Percentiles rank a stretch among this genome's conserved stretches.
Evolutionary conservation across 2,329 filamentous ascomycete genomes (phyloP).

Genomic region (Colletotrichum eleusines): DNA sequence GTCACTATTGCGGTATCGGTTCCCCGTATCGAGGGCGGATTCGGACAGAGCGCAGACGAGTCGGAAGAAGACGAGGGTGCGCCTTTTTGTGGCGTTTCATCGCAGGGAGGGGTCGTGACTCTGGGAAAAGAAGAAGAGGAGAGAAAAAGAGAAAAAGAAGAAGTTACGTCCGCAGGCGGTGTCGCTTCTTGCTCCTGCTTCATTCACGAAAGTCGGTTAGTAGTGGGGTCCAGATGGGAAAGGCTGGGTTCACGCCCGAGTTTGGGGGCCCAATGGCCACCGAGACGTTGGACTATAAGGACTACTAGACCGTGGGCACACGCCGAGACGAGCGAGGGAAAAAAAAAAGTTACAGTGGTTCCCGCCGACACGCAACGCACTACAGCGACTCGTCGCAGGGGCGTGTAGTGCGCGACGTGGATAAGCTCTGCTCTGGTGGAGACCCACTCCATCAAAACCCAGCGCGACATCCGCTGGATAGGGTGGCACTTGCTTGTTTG

Average conservation of each 20-base stretch:
- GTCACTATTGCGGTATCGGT: slow-evolving; percentile 5
- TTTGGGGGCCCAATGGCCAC: background rate
- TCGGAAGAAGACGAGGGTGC: slow-evolving; percentile 14
- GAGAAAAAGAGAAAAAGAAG: slow-evolving; percentile 1
- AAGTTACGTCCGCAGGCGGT: slow-evolving; percentile 17
- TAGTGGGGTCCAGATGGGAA: slow-evolving; percentile 33
- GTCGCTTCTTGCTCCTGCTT: slow-evolving; percentile 31
- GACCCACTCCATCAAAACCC: slow-evolving; percentile 35
- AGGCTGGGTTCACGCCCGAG: slow-evolving; percentile 24
- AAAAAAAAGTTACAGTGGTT: slow-evolving; percentile 9
- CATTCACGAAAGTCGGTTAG: slow-evolving; percentile 39
- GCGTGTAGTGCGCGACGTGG: slow-evolving; percentile 13
- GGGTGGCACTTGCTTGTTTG: slow-evolving; percentile 10
- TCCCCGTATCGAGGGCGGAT: background rate
- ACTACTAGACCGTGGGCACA: background rate
- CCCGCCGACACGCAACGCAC: slow-evolving; percentile 25
- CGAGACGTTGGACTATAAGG: background rate
- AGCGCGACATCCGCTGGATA: slow-evolving; percentile 21
- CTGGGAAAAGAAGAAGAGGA: background rate
- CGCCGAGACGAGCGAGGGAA: background rate
- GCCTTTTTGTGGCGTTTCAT: slow-evolving; percentile 34
- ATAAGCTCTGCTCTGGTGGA: slow-evolving; percentile 9
- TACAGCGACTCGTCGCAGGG: slow-evolving; percentile 4
- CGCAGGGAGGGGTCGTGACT: slow-evolving; percentile 14
- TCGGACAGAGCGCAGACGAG: slow-evolving; percentile 8